phyloP scores from a whole-genome alignment of 108 stramenopile genomes.

The Discostella pseudostelligera region DNA sequence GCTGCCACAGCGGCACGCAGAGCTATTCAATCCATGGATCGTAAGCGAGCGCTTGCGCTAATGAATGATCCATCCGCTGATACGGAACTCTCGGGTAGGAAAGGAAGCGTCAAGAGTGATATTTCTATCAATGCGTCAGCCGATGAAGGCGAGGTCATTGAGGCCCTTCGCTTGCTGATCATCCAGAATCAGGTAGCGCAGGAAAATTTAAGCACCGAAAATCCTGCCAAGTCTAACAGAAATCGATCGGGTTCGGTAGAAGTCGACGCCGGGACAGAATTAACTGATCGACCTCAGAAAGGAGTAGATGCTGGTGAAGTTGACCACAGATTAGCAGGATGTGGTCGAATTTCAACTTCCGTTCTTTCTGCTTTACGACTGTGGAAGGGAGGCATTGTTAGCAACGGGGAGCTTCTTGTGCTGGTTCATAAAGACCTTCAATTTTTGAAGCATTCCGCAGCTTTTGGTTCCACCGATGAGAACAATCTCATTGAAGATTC shows the following conservation, averaged over 20 bases:
- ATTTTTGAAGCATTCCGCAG: constrained; percentile 56
- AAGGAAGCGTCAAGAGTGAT: constrained; percentile 10
- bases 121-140: constrained; percentile 33
- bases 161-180: constrained; percentile 75
- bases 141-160: constrained; percentile 85
- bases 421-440: constrained; percentile 85
- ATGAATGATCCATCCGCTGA: constrained; percentile 48
- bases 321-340: constrained; percentile 76
- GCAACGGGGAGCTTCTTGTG: constrained; percentile 80
- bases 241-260: constrained; percentile 1
- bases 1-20: constrained; percentile 67
- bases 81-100: constrained; percentile 10
- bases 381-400: constrained; percentile 79
- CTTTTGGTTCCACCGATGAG: constrained; percentile 52
- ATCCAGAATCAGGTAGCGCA: constrained; percentile 82
- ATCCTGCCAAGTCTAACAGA: constrained; percentile 45
- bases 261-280: constrained; percentile 19
- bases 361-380: constrained; percentile 79
- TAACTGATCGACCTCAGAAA: constrained; percentile 36
- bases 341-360: constrained; percentile 77
- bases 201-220: constrained; percentile 59
- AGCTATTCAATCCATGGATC: constrained; percentile 74
- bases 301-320: constrained; percentile 85
- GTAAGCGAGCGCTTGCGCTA: constrained; percentile 70
- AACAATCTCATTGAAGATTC: constrained; percentile 80